Evolutionary conservation across 371 early-diverging fungal genomes (phyloP), one percentile per base, ranked within the genome.

Genomic region (Mortierella sp.): DNA sequence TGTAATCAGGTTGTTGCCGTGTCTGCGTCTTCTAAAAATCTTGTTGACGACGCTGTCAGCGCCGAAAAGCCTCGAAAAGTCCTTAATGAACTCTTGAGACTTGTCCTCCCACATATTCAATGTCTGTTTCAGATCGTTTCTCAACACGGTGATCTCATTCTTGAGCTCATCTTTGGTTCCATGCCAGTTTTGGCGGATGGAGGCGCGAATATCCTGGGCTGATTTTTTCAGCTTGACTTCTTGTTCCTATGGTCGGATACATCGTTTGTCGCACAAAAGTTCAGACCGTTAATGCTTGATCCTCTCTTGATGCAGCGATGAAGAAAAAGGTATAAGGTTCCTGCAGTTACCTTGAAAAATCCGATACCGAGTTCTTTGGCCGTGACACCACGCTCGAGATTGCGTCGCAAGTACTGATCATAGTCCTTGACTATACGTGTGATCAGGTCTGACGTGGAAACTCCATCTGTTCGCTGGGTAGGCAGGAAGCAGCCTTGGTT

Each of bases 371-470:
- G 86, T 9, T 99, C 99, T 80, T 94, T 93, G 31, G 93, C 89
- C 43, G 92, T 88, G 19, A 95, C 89, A 4, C 99, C 99, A 50
- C 98, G 86, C 73, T 94, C 94, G 34, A 99, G 82, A 70, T 98
- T 97, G 54, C 99, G 88, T 53, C 94, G 82, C 27, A 99, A 81
- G 81, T 95, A 98, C 61, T 90, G 84, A 81, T 98, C 97, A 76
- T 99, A 98, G 75, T 99, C 97, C 57, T 91, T 86, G 14, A 99
- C 95, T 50, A 99, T 96, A 23, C 96, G 90, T 4, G 98, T 97
- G 66, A 99, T 98, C 43, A 99, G 79, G 59, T 96, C 96, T 0
- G 94, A 94, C 0, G 99, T 99, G 32, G 95, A 95, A 1, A 99
- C 91, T 30, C 98, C 98, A 23, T 92, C 93, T 30, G 99, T 98